A percentile compares a stretch with the other conserved stretches of the same genome.
Evolutionary conservation across 2,329 filamentous ascomycete species (phyloP).

Genomic region (Fusarium liriodendri): DNA sequence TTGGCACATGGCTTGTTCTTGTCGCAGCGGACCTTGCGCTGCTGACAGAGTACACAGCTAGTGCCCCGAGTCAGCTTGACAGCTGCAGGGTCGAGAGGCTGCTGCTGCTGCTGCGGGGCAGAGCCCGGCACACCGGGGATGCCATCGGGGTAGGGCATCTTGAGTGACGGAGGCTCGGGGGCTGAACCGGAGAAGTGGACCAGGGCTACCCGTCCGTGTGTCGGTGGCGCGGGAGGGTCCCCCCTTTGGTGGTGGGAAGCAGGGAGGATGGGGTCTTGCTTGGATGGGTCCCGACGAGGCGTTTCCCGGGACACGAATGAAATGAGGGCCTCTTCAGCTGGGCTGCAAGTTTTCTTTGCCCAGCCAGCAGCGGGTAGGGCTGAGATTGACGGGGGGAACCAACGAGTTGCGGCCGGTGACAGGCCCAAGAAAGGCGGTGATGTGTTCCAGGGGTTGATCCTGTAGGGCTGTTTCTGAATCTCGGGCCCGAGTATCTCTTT

Average conservation of each 20-base stretch:
- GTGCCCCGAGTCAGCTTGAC: slow-evolving; percentile 69
- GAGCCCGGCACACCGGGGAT: slow-evolving; percentile 33
- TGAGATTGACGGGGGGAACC: slow-evolving; percentile 17
- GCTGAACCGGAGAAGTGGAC: slow-evolving; percentile 23
- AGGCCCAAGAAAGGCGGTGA: slow-evolving; percentile 7
- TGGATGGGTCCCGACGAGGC: slow-evolving; percentile 15
- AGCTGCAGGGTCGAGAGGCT: slow-evolving; percentile 53
- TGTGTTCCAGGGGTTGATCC: neutral
- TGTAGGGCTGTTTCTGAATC: slow-evolving; percentile 18
- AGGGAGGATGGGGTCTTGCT: neutral
- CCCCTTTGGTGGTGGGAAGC: neutral
- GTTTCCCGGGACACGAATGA: slow-evolving; percentile 1
- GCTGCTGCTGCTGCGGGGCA: slow-evolving; percentile 43
- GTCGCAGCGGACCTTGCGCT: slow-evolving; percentile 80
- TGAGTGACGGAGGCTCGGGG: neutral
- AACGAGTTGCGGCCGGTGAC: slow-evolving; percentile 20
- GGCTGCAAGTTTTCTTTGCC: slow-evolving; percentile 25
- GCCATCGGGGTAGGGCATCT: slow-evolving; percentile 40
- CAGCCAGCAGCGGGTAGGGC: slow-evolving; percentile 15
- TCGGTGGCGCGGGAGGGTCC: neutral
- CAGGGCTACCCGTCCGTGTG: neutral
- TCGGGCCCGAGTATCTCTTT: slow-evolving; percentile 30
- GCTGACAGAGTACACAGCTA: slow-evolving; percentile 79
- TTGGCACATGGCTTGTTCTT: slow-evolving; percentile 78
- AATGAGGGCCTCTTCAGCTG: slow-evolving; percentile 14